Evolutionary conservation across 768 basidiomycete species (phyloP).

Genomic region (Neoboletus brunneissimus): DNA sequence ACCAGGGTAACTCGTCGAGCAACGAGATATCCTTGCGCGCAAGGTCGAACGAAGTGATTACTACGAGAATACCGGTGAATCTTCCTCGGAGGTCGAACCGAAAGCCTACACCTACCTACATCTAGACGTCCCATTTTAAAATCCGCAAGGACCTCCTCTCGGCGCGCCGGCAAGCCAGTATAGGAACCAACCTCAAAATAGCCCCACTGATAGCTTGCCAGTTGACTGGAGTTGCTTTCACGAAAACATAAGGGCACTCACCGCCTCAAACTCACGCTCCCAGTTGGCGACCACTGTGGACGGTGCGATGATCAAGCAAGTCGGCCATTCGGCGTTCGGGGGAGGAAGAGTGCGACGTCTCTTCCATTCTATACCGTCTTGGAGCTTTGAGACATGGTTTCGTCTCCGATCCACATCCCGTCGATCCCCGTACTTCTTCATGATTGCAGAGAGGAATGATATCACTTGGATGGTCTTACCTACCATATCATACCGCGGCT

Average conservation of each 20-base stretch:
- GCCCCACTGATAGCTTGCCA: conserved; percentile 64
- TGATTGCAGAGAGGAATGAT: conserved; percentile 85
- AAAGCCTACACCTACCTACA: conserved; percentile 53
- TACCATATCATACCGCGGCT: conserved; percentile 13
- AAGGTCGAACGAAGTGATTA: conserved; percentile 78
- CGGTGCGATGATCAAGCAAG: conserved; percentile 85
- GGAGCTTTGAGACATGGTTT: conserved; percentile 61
- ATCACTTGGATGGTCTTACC: conserved; percentile 98
- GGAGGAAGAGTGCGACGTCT: conserved; percentile 52
- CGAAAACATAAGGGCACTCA: conserved; percentile 29
- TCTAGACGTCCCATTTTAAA: conserved; percentile 85
- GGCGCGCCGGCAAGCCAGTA: conserved; percentile 49
- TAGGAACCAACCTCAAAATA: conserved; percentile 88
- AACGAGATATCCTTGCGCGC: conserved; percentile 68
- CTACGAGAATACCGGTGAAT: conserved; percentile 36
- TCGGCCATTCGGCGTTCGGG: conserved; percentile 77
- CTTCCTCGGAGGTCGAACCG: not conserved
- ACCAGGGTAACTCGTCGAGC: conserved; percentile 68
- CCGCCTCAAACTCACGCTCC: conserved; percentile 84
- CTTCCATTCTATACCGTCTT: conserved; percentile 57
- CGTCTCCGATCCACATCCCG: conserved; percentile 67
- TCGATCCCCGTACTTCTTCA: conserved; percentile 71
- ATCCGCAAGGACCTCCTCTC: conserved; percentile 56
- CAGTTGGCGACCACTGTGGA: conserved; percentile 84
- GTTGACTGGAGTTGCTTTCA: not conserved